Evolutionary conservation across 1,139 yeast genomes (phyloP), one percentile per base, ranked within the genome.

Genomic region (Tardiomyces digboiensis): DNA sequence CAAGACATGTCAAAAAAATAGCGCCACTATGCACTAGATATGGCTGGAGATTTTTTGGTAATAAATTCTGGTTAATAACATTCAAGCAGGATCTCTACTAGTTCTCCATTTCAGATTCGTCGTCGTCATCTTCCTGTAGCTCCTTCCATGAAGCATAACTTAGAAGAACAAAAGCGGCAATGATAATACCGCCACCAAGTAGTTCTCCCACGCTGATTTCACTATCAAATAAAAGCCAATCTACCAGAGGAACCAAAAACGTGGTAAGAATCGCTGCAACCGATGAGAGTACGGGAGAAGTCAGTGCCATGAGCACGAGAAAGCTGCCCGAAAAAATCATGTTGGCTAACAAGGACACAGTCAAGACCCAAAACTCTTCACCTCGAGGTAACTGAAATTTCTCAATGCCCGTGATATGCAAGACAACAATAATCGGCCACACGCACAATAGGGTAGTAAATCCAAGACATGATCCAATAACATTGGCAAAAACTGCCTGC

Each of bases 211-310:
- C n/a, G 3, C 62, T 54, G 8, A 68, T 55, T 1, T 58, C 60
- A 38, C 78, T 75, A 13, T 80, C 83, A 60, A 82, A 83, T n/a
- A 82, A 55, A 3, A 74, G 49, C 82, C 85, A 84, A 58, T 87
- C 95, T 18, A 80, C 82, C 2, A 84, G 44, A 0, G 95, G 95
- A 40, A 87, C 93, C 47, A 86, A 64, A 52, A 86, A 75, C 19
- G 88, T 87, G 0, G 95, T 84, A 44, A 85, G 68, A 47, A 87
- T 65, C 0, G 95, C 80, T 37, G 91, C 82, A 10, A 87, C 95
- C 0, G 91, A 79, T 1, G 94, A 82, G 43, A 87, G 70, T 2
- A 87, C 95, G 0, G 96, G 95, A 14, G 85, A 80, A 0, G 95
- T 87, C 47, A 87, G 71, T 1, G 95, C 82, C 83, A 86, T 84